Evolutionary conservation across 177 flowering plant genomes (phyloP).

Genomic region (Vitis hybrid): DNA sequence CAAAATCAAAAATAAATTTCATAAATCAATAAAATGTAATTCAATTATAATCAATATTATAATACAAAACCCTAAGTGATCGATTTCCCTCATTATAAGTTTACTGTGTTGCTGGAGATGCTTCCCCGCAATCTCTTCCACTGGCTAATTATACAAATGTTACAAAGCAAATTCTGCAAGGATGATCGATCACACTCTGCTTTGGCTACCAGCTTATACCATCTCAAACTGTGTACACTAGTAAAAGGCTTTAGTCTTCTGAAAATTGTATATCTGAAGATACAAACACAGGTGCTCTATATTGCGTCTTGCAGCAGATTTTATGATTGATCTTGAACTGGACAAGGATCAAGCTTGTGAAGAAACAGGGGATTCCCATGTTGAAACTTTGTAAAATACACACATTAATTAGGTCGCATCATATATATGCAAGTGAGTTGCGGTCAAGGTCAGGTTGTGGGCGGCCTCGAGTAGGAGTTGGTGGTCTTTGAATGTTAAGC

Average conservation of each 20-base stretch:
- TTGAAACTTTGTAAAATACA: not conserved
- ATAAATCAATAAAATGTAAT: not conserved
- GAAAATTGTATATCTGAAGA: constrained; percentile 1
- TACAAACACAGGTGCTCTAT: constrained; percentile 2
- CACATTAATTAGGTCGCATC: constrained; percentile 8
- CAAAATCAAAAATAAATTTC: not conserved
- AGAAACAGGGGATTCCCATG: constrained; percentile 1
- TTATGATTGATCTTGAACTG: not conserved
- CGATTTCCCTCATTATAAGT: constrained; percentile 11
- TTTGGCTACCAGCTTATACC: constrained; percentile 10
- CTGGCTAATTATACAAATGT: constrained; percentile 8
- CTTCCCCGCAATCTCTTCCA: constrained; percentile 7
- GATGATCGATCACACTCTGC: not conserved
- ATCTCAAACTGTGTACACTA: constrained; percentile 13
- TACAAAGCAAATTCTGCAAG: constrained; percentile 10
- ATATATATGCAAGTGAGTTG: constrained; percentile 79
- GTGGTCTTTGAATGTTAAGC: constrained; percentile 91
- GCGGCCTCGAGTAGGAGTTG: constrained; percentile 87
- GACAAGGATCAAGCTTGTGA: not conserved
- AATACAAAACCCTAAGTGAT: constrained; percentile 2
- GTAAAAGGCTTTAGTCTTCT: constrained; percentile 10
- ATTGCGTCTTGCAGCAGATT: not conserved
- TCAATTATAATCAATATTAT: constrained; percentile 9
- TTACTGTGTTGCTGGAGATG: constrained; percentile 8
- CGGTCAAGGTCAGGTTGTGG: constrained; percentile 87